These are phyloP conservation scores for Oehlia diaphana DNA, from an alignment of 192 early-diverging fungal genomes.

Conservation along the genomic window DNA sequence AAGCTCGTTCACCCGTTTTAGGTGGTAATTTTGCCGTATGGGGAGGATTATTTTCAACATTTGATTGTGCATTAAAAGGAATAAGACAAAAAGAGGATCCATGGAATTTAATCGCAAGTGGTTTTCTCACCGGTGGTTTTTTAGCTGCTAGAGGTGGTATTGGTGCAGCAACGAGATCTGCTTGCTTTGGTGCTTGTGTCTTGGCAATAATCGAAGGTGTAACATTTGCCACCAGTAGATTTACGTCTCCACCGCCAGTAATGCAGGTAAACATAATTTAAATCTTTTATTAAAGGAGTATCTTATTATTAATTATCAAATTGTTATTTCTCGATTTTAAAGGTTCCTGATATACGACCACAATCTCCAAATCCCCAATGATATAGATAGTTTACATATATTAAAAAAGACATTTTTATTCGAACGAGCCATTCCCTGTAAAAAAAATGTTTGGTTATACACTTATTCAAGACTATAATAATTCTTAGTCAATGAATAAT, in stretches of 20 bases:
- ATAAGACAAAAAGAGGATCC: conserved; percentile 98
- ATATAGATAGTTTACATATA: background rate
- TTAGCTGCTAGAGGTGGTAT: conserved; percentile 82
- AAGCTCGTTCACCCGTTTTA: conserved; percentile 89
- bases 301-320: background rate
- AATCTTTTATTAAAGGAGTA: background rate
- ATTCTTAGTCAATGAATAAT: no score
- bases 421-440: no score
- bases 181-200: conserved; percentile 89
- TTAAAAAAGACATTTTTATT: background rate
- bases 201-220: conserved; percentile 95
- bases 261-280: conserved; percentile 34
- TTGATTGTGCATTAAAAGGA: conserved; percentile 92
- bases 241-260: conserved; percentile 36
- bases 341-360: background rate
- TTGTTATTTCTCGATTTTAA: background rate
- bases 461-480: no score
- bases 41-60: conserved; percentile 97
- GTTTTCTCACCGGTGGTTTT: conserved; percentile 93
- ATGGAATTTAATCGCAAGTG: conserved; percentile 96
- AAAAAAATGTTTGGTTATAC: no score
- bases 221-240: conserved; percentile 42
- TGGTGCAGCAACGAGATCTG: conserved; percentile 79
- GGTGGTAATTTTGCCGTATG: conserved; percentile 99
- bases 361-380: background rate